Evolutionary conservation across 176 grass and related monocot species (phyloP).

Genomic region (Saccharum spontaneum): DNA sequence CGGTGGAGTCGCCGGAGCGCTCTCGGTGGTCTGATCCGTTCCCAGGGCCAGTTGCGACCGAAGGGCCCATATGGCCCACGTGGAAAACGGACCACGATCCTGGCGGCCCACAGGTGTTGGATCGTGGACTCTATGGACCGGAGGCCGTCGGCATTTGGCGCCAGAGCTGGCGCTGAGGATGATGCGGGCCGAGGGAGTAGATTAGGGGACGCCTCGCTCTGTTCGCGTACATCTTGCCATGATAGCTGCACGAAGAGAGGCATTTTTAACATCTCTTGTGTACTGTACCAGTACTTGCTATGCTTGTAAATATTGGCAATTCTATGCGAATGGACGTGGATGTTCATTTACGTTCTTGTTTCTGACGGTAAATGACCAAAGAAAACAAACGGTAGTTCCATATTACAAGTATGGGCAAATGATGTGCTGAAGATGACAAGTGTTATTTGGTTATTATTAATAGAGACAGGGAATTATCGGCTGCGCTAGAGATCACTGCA

Average conservation of each 20-base stretch:
- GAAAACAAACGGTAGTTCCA: no score
- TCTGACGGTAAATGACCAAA: no score
- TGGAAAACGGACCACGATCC: neutral
- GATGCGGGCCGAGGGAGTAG: neutral
- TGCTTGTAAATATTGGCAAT: neutral
- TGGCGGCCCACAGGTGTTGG: neutral
- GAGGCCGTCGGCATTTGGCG: no score
- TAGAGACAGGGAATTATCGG: no score
- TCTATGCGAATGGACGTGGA: no score
- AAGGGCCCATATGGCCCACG: no score
- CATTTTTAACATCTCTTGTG: constrained; percentile 12
- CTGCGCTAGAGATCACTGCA: no score
- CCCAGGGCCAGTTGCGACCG: neutral
- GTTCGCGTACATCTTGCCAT: neutral
- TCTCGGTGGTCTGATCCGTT: neutral
- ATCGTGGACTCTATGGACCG: neutral
- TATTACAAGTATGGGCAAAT: no score
- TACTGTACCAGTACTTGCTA: neutral
- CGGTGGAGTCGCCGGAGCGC: neutral
- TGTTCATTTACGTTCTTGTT: no score
- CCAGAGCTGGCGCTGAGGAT: no score
- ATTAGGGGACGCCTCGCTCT: neutral
- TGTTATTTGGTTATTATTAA: no score
- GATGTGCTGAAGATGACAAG: no score
- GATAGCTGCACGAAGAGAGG: neutral